Conservation (phyloP, 805 yeast species). For the Pichia nanzhaoensis region DNA sequence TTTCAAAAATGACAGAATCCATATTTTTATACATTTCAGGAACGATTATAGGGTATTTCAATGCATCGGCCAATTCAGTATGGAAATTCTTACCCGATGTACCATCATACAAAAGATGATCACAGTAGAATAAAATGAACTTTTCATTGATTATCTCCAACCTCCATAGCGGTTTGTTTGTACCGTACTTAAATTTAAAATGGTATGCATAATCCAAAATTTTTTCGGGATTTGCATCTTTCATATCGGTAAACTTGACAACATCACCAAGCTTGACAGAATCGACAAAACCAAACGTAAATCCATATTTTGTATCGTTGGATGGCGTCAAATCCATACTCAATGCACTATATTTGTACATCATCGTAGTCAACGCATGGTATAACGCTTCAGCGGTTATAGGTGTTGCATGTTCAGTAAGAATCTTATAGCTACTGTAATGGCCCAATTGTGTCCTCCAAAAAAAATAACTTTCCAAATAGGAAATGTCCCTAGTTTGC, state of each 20-base stretch:
- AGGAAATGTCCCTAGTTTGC: background rate
- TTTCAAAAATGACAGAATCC: slow-evolving; percentile 5
- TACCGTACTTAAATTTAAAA: background rate
- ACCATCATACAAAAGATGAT: slow-evolving; percentile 33
- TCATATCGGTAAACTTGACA: slow-evolving; percentile 14
- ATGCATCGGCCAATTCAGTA: slow-evolving; percentile 18
- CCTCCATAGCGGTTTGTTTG: slow-evolving; percentile 20
- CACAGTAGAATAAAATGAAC: slow-evolving; percentile 18
- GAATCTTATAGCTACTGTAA: slow-evolving; percentile 9
- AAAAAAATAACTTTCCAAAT: slow-evolving; percentile 8
- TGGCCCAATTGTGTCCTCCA: slow-evolving; percentile 9
- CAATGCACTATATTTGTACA: slow-evolving; percentile 4
- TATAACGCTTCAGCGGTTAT: slow-evolving; percentile 4
- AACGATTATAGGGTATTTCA: background rate
- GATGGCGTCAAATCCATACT: background rate
- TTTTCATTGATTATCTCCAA: slow-evolving; percentile 2
- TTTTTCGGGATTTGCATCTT: background rate
- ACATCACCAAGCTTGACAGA: slow-evolving; percentile 12
- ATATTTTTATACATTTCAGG: background rate
- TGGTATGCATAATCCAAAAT: background rate
- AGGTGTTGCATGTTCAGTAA: slow-evolving; percentile 2
- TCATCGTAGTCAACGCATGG: slow-evolving; percentile 10
- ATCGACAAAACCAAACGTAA: background rate
- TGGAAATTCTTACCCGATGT: slow-evolving; percentile 29
- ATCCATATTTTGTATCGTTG: background rate